Evolutionary conservation across 78 protist species (phyloP), one percentile per base, ranked within the genome.

Genomic region (Tieghemostelium lacteum): DNA sequence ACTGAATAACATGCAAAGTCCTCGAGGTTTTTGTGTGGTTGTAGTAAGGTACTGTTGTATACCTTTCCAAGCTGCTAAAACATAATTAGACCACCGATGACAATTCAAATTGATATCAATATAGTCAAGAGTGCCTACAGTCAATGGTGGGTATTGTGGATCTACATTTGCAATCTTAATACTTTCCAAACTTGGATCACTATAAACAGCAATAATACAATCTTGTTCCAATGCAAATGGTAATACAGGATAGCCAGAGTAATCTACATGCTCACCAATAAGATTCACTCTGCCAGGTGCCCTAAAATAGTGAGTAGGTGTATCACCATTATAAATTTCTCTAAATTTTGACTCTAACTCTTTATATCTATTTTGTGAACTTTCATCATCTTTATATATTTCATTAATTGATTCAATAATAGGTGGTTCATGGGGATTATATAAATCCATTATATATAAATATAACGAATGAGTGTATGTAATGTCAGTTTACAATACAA

Each of bases 251-350:
- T 75, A 88, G 20, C 94, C 94, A 63, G 78, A 58, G 37, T 88
- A 88, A 37, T 88, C 94, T 17, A 88, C 83, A 54, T 88, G 94
- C 54, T 88, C 94, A 73, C 94, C 94, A 37, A 88, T 88, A 54
- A 88, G 61, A 50, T 88, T 88, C 10, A 88, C 94, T 42, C 94
- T 52, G 28, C 94, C 94, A 10, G 92, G 92, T 12, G 92, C 92
- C 58, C 92, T 75, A 73, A 86, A 83, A 31, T 66, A 83, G 55
- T 63, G 69, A 45, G n/a, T 45, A 20, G 89, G 89, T 60, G n/a
- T 55, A 63, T 78, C 88, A 12, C 74, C 74, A 83, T 66, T 57
- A 37, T 57, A 83, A 4, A 58, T 17, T 16, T 67, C 45, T 66
- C n/a, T 5, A 50, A 83, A 83, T n/a, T 33, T 72, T 33, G 33